These are phyloP conservation scores for Homolaphlyctis polyrhiza DNA, from an alignment of 371 early-diverging fungal genomes.

Conservation along the genomic window DNA sequence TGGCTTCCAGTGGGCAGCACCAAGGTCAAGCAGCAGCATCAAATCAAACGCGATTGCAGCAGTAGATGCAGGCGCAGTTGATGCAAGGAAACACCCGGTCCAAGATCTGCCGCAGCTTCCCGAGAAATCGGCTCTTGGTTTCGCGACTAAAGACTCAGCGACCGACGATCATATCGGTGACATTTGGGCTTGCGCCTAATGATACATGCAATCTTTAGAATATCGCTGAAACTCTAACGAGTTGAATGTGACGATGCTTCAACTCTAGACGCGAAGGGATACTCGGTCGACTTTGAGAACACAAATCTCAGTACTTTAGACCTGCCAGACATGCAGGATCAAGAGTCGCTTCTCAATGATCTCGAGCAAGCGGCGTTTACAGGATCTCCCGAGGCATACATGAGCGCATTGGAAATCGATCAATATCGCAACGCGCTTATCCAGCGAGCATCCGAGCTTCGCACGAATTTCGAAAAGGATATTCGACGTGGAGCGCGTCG, in stretches of 20 bases:
- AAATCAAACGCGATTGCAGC: background rate
- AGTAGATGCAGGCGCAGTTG: background rate
- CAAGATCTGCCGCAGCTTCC: background rate
- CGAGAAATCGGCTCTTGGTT: background rate
- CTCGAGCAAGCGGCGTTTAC: background rate
- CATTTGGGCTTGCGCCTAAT: too few relatives aligned
- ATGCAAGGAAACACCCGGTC: background rate
- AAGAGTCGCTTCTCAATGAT: background rate
- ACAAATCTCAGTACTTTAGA: too few relatives aligned
- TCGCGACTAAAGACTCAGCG: background rate
- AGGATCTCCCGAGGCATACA: background rate
- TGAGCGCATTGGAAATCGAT: background rate
- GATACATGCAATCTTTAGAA: too few relatives aligned
- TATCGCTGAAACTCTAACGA: too few relatives aligned
- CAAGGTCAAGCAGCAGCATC: background rate
- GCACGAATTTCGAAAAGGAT: background rate
- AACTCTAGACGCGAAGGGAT: too few relatives aligned
- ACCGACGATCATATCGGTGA: background rate
- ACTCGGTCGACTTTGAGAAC: too few relatives aligned
- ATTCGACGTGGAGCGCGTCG: background rate
- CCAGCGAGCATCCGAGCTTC: background rate
- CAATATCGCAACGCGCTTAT: background rate
- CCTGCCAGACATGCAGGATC: too few relatives aligned
- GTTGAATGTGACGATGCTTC: too few relatives aligned
- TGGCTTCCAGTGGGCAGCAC: constrained; percentile 4